A percentile compares a stretch with the other conserved stretches of the same genome.
These are phyloP conservation scores for Teunomyces pallodes DNA, from an alignment of 805 yeast species.

Conservation along the genomic window DNA sequence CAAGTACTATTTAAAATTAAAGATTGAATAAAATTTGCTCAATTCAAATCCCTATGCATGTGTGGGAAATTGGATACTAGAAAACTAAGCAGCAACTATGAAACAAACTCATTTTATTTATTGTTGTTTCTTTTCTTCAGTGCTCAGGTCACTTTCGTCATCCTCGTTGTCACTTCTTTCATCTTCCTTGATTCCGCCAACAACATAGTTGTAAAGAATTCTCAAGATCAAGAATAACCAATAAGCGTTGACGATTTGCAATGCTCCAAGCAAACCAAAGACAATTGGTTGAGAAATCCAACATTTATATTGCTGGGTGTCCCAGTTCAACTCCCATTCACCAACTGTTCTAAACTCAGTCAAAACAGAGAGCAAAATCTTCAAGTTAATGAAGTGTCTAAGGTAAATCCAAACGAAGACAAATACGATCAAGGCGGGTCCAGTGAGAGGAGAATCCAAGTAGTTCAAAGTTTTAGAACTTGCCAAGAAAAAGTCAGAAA, in stretches of 20 bases:
- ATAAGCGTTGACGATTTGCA: conserved; percentile 82
- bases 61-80: not conserved
- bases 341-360: conserved; percentile 90
- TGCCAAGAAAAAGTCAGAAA: conserved; percentile 86
- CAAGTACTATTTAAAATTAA: not conserved
- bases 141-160: conserved; percentile 35
- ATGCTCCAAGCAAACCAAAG: conserved; percentile 68
- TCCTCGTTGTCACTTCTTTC: conserved; percentile 86
- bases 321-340: conserved; percentile 75
- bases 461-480: conserved; percentile 84
- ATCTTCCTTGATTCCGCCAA: conserved; percentile 63
- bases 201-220: conserved; percentile 64
- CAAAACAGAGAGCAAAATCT: conserved; percentile 76
- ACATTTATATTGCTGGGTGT: conserved; percentile 91
- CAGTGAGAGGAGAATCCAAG: conserved; percentile 62
- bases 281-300: conserved; percentile 93
- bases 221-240: conserved; percentile 85
- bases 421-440: conserved; percentile 68
- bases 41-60: not conserved
- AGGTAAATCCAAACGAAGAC: conserved; percentile 77
- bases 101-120: not conserved
- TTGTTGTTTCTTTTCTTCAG: conserved; percentile 15
- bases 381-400: conserved; percentile 82
- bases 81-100: not conserved
- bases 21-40: not conserved